Conservation (phyloP, 2,329 filamentous ascomycete genomes). For the Cercospora sp. region DNA sequence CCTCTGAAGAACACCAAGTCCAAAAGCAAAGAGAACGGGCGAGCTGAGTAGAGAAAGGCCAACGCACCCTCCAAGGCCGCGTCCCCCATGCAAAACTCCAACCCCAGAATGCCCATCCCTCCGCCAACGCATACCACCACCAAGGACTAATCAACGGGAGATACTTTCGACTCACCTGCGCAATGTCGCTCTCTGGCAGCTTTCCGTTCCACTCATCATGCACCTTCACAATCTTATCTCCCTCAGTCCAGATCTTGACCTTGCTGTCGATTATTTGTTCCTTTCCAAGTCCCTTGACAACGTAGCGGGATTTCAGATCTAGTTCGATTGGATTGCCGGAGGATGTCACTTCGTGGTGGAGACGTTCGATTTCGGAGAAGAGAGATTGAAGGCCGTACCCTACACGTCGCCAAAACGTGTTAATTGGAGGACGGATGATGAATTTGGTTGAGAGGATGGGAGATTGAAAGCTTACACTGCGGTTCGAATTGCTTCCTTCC, state of each 20-base stretch:
- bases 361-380: slow-evolving; percentile 59
- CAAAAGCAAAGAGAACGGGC: neutral
- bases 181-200: slow-evolving; percentile 52
- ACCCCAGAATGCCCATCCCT: slow-evolving; percentile 41
- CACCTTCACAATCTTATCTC: slow-evolving; percentile 53
- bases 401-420: neutral
- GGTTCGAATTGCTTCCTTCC: slow-evolving; percentile 56
- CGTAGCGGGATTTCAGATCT: slow-evolving; percentile 55
- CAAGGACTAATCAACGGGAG: slow-evolving; percentile 38
- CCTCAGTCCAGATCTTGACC: slow-evolving; percentile 49
- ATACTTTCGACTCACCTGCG: slow-evolving; percentile 49
- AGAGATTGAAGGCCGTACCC: slow-evolving; percentile 62
- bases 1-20: neutral
- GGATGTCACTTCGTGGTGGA: slow-evolving; percentile 55
- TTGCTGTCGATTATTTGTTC: slow-evolving; percentile 53
- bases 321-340: slow-evolving; percentile 61
- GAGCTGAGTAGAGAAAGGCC: slow-evolving; percentile 1
- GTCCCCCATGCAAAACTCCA: slow-evolving; percentile 46
- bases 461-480: slow-evolving; percentile 40
- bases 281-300: slow-evolving; percentile 54
- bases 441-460: too few species aligned
- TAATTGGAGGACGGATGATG: too few species aligned
- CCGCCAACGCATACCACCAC: slow-evolving; percentile 44
- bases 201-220: slow-evolving; percentile 59
- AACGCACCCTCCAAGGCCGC: slow-evolving; percentile 44